A percentile compares a stretch with the other conserved stretches of the same genome.
These are phyloP conservation scores for Aspergillus diversus DNA, from an alignment of 495 filamentous ascomycete genomes.

Conservation along the genomic window DNA sequence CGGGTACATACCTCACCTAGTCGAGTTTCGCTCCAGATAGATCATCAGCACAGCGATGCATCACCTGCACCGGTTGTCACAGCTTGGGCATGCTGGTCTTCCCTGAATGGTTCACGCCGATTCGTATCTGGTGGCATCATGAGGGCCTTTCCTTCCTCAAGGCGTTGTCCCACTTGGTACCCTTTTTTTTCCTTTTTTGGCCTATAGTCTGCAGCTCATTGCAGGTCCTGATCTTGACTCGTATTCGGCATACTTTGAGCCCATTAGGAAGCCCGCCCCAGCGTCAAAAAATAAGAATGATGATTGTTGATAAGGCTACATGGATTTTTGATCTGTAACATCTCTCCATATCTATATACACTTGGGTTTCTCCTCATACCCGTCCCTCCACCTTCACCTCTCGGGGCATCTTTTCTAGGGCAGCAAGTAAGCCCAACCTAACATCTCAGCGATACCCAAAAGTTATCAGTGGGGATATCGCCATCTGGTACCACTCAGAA, in stretches of 20 bases:
- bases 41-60: slow-evolving; percentile 20
- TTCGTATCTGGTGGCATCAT: background rate
- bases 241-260: background rate
- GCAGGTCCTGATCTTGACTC: background rate
- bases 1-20: slow-evolving; percentile 1
- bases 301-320: too few species aligned
- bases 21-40: slow-evolving; percentile 11
- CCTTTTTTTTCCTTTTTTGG: background rate
- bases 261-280: too few species aligned
- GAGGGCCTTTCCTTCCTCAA: background rate
- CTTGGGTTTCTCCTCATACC: background rate
- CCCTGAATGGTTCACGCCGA: background rate
- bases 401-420: background rate
- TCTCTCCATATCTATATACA: background rate
- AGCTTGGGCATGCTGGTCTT: slow-evolving; percentile 7
- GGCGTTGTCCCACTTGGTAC: background rate
- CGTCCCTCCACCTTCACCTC: background rate
- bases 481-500: slow-evolving; percentile 22
- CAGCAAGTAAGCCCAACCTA: background rate
- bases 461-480: slow-evolving; percentile 17
- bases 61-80: slow-evolving; percentile 22
- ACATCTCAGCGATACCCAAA: slow-evolving; percentile 3
- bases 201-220: background rate
- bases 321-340: background rate
- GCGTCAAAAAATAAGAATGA: too few species aligned